Evolutionary conservation across 1,139 yeast genomes (phyloP).

Genomic region (Kodamaea ohmeri): DNA sequence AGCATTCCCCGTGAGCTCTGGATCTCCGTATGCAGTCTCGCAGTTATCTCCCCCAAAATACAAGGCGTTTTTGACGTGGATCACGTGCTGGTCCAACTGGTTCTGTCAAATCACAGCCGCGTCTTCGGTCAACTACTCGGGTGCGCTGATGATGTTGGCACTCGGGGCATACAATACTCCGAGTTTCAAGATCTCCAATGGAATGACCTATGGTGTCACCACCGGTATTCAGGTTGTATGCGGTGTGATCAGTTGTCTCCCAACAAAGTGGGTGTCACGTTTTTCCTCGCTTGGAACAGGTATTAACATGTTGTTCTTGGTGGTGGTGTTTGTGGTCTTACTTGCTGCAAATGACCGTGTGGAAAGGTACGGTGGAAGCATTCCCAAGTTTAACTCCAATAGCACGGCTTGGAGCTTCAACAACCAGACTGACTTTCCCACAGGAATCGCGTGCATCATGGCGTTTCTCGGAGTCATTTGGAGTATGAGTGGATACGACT

Average conservation of each 20-base stretch:
- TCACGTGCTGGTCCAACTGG: conserved; percentile 35
- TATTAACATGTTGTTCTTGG: conserved; percentile 49
- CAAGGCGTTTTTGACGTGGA: conserved; percentile 49
- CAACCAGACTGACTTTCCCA: conserved; percentile 67
- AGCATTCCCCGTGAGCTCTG: conserved; percentile 47
- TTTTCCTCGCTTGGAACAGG: conserved; percentile 56
- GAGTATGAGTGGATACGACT: conserved; percentile 77
- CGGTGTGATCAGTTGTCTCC: conserved; percentile 48
- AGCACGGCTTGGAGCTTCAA: conserved; percentile 53
- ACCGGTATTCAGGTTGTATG: conserved; percentile 53
- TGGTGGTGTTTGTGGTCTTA: conserved; percentile 55
- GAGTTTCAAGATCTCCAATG: conserved; percentile 17
- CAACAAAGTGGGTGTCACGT: conserved; percentile 56
- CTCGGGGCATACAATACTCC: conserved; percentile 34
- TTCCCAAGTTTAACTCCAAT: conserved; percentile 48
- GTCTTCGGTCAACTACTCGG: conserved; percentile 63
- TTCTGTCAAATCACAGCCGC: conserved; percentile 54
- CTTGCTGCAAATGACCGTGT: conserved; percentile 10
- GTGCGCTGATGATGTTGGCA: conserved; percentile 62
- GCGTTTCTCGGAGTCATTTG: conserved; percentile 66
- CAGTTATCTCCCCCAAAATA: conserved; percentile 54
- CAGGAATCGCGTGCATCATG: conserved; percentile 60
- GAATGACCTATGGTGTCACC: conserved; percentile 23
- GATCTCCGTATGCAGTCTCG: conserved; percentile 48
- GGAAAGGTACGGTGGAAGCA: conserved; percentile 40